These are phyloP conservation scores for Panaeolus papilionaceus DNA, from an alignment of 768 basidiomycete species.

Conservation along the genomic window DNA sequence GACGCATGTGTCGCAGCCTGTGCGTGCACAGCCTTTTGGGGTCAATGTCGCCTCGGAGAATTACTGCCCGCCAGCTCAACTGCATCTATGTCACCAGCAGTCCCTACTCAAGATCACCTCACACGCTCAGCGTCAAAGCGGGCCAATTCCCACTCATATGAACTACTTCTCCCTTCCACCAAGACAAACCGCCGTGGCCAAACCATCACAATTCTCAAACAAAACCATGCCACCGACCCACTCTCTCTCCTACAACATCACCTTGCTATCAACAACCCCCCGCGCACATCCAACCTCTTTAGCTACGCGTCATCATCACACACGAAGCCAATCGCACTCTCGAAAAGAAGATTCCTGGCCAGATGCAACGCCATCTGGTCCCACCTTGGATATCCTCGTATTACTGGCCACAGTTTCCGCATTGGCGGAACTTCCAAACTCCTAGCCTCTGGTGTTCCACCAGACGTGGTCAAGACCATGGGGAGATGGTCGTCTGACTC, in stretches of 20 bases:
- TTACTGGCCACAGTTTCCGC: conserved; percentile 38
- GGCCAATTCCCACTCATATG: neutral
- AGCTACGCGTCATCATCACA: conserved; percentile 12
- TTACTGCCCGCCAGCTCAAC: conserved; percentile 23
- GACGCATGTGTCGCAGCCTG: conserved; percentile 31
- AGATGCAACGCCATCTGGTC: conserved; percentile 36
- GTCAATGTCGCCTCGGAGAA: conserved; percentile 39
- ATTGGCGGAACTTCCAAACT: conserved; percentile 45
- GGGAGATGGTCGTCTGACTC: conserved; percentile 41
- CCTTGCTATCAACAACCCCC: conserved; percentile 21
- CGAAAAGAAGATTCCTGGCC: conserved; percentile 25
- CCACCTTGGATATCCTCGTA: conserved; percentile 20
- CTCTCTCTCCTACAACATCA: conserved; percentile 25
- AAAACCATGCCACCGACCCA: conserved; percentile 26
- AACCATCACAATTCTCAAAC: conserved; percentile 27
- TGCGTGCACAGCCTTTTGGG: conserved; percentile 36
- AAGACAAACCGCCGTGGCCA: conserved; percentile 31
- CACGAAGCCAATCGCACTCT: conserved; percentile 19
- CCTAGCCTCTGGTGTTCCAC: conserved; percentile 34
- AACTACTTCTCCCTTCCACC: conserved; percentile 28
- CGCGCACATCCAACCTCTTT: conserved; percentile 23
- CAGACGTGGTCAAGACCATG: conserved; percentile 37
- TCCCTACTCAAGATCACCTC: neutral
- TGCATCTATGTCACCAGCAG: neutral
- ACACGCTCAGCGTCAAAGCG: neutral